A percentile compares a stretch with the other conserved stretches of the same genome.
These are phyloP conservation scores for Cordyceps javanica DNA, from an alignment of 2,329 filamentous ascomycete species.

Conservation along the genomic window DNA sequence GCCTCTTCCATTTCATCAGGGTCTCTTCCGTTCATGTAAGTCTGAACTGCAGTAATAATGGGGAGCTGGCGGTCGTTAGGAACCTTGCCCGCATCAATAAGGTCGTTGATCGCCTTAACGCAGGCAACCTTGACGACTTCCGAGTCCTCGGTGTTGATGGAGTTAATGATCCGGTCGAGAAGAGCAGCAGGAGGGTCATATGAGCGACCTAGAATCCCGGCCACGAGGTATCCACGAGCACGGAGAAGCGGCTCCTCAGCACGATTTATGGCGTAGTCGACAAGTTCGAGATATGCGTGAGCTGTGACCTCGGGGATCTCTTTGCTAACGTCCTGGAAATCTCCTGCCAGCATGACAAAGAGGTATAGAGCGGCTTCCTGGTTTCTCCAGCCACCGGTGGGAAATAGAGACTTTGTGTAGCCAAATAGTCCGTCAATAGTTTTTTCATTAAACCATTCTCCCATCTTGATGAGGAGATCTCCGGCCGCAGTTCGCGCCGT, in stretches of 20 bases:
- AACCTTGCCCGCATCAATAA: conserved; percentile 49
- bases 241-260: conserved; percentile 69
- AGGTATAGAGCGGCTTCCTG: conserved; percentile 82
- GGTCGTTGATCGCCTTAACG: conserved; percentile 74
- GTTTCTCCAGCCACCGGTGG: conserved; percentile 49
- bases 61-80: conserved; percentile 51
- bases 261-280: conserved; percentile 68
- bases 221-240: conserved; percentile 80
- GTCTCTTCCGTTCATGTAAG: conserved; percentile 76
- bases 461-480: conserved; percentile 85
- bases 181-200: conserved; percentile 58
- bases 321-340: conserved; percentile 74
- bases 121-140: conserved; percentile 91
- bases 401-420: conserved; percentile 70
- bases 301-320: conserved; percentile 63
- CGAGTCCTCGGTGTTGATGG: conserved; percentile 67
- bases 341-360: conserved; percentile 75
- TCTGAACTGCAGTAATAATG: conserved; percentile 56
- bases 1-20: conserved; percentile 77
- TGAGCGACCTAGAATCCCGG: conserved; percentile 69
- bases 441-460: conserved; percentile 75
- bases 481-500: conserved; percentile 89
- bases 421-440: conserved; percentile 73
- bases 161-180: conserved; percentile 66
- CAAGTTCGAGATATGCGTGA: conserved; percentile 70